These are phyloP conservation scores for Rubia peregrina DNA, from an alignment of 305 asterid species.

Conservation along the genomic window DNA sequence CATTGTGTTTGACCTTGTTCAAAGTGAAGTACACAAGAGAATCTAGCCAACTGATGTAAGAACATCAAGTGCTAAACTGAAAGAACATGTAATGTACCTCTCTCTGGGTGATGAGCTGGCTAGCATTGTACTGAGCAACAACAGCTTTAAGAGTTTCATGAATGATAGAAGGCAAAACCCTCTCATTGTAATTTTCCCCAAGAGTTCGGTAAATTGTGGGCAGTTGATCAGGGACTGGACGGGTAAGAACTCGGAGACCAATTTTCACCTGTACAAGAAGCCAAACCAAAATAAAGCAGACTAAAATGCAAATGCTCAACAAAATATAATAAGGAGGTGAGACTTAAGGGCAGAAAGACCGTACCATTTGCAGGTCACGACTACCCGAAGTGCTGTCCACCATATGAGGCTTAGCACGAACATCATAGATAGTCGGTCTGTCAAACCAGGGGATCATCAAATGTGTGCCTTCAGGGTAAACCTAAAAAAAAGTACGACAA, in stretches of 20 bases:
- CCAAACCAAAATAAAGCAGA: neutral
- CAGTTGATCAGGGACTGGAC: slow-evolving; percentile 75
- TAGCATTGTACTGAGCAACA: slow-evolving; percentile 93
- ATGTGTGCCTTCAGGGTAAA: slow-evolving; percentile 50
- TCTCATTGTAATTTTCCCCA: slow-evolving; percentile 83
- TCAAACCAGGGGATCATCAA: slow-evolving; percentile 45
- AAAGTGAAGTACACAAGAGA: neutral
- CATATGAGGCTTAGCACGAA: slow-evolving; percentile 41
- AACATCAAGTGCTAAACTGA: neutral
- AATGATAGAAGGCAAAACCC: slow-evolving; percentile 86
- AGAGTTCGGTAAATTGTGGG: slow-evolving; percentile 83
- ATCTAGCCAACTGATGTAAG: neutral
- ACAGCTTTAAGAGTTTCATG: slow-evolving; percentile 91
- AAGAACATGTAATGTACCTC: slow-evolving; percentile 39
- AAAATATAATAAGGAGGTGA: neutral
- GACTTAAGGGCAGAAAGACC: neutral
- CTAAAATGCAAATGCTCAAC: neutral
- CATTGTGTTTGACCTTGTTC: neutral
- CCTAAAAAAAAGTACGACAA: slow-evolving; percentile 19
- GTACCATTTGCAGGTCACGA: slow-evolving; percentile 50
- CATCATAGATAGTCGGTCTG: slow-evolving; percentile 43
- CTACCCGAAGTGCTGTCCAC: slow-evolving; percentile 48
- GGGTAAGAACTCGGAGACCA: slow-evolving; percentile 89
- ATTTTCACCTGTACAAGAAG: slow-evolving; percentile 61
- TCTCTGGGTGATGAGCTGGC: slow-evolving; percentile 97